Conservation (phyloP, 169 alveolate species). For the Ichthyophthirius multifiliis region DNA sequence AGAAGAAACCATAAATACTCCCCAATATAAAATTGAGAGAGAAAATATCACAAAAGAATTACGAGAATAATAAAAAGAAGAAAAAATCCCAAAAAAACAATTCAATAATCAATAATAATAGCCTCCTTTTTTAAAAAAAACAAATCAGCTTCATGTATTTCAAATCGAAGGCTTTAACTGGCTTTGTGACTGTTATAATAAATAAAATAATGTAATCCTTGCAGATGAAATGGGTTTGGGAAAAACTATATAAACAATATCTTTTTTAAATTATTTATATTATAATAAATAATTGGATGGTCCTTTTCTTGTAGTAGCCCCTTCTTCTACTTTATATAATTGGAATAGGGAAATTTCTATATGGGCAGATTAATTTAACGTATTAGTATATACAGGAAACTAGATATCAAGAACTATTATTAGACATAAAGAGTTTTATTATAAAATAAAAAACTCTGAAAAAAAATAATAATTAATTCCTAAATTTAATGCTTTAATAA, state of each 20-base stretch:
- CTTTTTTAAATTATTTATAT: constrained; percentile 40
- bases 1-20: constrained; percentile 35
- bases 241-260: constrained; percentile 66
- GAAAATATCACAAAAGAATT: neutral
- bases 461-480: neutral
- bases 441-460: neutral
- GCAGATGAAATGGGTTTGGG: constrained; percentile 89
- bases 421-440: constrained; percentile 41
- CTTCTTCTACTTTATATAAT: constrained; percentile 61
- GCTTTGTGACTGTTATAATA: constrained; percentile 60
- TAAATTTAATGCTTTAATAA: constrained; percentile 45
- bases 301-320: constrained; percentile 65
- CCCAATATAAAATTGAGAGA: constrained; percentile 10
- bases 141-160: constrained; percentile 40
- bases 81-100: neutral
- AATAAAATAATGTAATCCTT: constrained; percentile 67
- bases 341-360: constrained; percentile 63
- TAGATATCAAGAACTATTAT: constrained; percentile 27
- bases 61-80: constrained; percentile 16
- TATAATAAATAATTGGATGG: constrained; percentile 46
- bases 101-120: neutral
- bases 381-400: constrained; percentile 35
- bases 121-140: neutral
- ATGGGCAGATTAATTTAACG: constrained; percentile 68
- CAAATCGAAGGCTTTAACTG: constrained; percentile 73